Evolutionary conservation across 2,329 filamentous ascomycete species (phyloP).

Genomic region (Cadophora sp.): DNA sequence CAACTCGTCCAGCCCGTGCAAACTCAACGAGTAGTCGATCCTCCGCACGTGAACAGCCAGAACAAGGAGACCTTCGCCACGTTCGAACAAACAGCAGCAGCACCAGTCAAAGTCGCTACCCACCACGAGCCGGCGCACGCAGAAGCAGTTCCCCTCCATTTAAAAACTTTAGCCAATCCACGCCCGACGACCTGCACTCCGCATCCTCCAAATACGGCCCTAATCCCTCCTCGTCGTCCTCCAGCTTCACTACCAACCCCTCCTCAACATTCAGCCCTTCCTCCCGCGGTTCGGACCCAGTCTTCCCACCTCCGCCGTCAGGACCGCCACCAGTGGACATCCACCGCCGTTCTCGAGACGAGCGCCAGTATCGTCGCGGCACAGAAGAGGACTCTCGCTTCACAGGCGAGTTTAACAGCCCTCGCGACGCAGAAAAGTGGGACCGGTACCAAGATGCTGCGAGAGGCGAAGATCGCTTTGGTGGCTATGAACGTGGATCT

Average conservation of each 20-base stretch:
- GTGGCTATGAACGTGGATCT: constrained; percentile 30
- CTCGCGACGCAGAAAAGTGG: constrained; percentile 42
- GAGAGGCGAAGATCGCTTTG: constrained; percentile 11
- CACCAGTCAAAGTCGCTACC: constrained; percentile 32
- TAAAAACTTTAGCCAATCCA: constrained; percentile 40
- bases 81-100: constrained; percentile 37
- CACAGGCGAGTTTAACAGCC: constrained; percentile 39
- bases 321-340: constrained; percentile 34
- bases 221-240: constrained; percentile 32
- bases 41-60: constrained; percentile 8
- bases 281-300: constrained; percentile 32
- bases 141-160: constrained; percentile 37
- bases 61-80: constrained; percentile 22
- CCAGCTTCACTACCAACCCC: constrained; percentile 26
- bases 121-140: constrained; percentile 29
- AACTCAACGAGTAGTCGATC: constrained; percentile 37
- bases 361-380: constrained; percentile 30
- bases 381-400: constrained; percentile 36
- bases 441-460: constrained; percentile 38
- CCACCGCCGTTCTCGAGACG: constrained; percentile 32
- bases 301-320: constrained; percentile 40
- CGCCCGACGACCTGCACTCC: constrained; percentile 36
- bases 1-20: constrained; percentile 30
- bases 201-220: constrained; percentile 32
- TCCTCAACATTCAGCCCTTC: constrained; percentile 29